These are phyloP conservation scores for Cotoneaster glaucophyllus DNA, from an alignment of 306 rosid species.

Conservation along the genomic window DNA sequence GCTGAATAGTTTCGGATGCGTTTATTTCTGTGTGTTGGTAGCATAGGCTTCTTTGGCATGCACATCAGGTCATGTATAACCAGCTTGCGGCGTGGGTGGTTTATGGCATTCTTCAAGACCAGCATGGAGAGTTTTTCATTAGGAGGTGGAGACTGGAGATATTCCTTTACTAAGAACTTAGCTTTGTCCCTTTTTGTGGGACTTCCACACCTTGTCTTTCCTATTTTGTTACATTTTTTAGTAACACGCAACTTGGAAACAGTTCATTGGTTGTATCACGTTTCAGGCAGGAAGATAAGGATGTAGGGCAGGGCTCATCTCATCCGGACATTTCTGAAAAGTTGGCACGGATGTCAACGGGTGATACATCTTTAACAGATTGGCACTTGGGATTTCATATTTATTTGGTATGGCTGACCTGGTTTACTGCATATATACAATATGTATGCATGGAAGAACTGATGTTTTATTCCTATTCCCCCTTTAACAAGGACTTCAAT, in stretches of 20 bases:
- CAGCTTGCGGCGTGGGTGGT: slow-evolving; percentile 98
- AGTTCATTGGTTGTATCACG: slow-evolving; percentile 15
- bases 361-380: slow-evolving; percentile 67
- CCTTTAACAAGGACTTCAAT: not conserved
- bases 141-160: slow-evolving; percentile 43
- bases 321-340: slow-evolving; percentile 58
- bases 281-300: slow-evolving; percentile 89
- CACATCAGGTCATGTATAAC: slow-evolving; percentile 91
- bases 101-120: slow-evolving; percentile 91
- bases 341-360: slow-evolving; percentile 61
- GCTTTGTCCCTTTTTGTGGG: not conserved
- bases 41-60: slow-evolving; percentile 98
- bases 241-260: slow-evolving; percentile 11
- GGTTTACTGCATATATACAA: too few species aligned
- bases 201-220: slow-evolving; percentile 13
- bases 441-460: too few species aligned
- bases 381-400: slow-evolving; percentile 98
- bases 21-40: slow-evolving; percentile 37
- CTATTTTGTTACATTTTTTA: slow-evolving; percentile 10
- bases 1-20: slow-evolving; percentile 12
- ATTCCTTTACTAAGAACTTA: not conserved
- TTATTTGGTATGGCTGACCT: slow-evolving; percentile 45
- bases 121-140: slow-evolving; percentile 82
- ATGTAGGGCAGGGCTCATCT: slow-evolving; percentile 51
- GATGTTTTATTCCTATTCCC: not conserved